These are phyloP conservation scores for Draba incana DNA, from an alignment of 345 rosid genomes.

Conservation along the genomic window DNA sequence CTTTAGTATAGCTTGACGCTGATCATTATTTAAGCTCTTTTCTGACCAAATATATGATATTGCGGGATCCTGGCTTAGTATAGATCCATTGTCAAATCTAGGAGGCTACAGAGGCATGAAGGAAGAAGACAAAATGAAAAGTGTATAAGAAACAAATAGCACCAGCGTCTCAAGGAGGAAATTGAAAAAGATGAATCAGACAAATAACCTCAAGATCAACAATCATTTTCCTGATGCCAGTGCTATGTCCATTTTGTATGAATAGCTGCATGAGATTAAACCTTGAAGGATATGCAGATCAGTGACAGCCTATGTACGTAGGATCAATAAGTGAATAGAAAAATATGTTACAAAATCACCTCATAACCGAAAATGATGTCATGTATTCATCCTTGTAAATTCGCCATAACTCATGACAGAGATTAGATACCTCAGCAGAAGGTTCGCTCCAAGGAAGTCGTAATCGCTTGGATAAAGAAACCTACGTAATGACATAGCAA, in stretches of 20 bases:
- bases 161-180: conserved; percentile 15
- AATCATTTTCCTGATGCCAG: conserved; percentile 80
- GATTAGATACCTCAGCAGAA: conserved; percentile 52
- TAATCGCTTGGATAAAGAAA: conserved; percentile 79
- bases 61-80: conserved; percentile 96
- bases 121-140: conserved; percentile 20
- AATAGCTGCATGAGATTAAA: conserved; percentile 89
- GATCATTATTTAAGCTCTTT: conserved; percentile 85
- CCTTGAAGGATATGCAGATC: conserved; percentile 52
- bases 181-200: conserved; percentile 29
- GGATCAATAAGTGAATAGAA: conserved; percentile 24
- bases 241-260: conserved; percentile 56
- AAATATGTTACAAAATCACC: conserved; percentile 49
- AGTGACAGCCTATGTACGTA: conserved; percentile 12
- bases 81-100: conserved; percentile 87
- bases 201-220: conserved; percentile 89
- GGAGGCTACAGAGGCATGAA: conserved; percentile 65
- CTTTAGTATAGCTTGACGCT: conserved; percentile 96
- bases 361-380: conserved; percentile 86
- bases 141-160: conserved; percentile 19
- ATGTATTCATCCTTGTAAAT: conserved; percentile 81
- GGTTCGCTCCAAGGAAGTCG: conserved; percentile 69
- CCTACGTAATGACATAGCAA: conserved; percentile 50
- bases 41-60: conserved; percentile 92
- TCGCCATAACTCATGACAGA: conserved; percentile 69